Evolutionary conservation across 2,329 filamentous ascomycete species (phyloP), one percentile per base, ranked within the genome.

Genomic region (Epichloe aotearoae): DNA sequence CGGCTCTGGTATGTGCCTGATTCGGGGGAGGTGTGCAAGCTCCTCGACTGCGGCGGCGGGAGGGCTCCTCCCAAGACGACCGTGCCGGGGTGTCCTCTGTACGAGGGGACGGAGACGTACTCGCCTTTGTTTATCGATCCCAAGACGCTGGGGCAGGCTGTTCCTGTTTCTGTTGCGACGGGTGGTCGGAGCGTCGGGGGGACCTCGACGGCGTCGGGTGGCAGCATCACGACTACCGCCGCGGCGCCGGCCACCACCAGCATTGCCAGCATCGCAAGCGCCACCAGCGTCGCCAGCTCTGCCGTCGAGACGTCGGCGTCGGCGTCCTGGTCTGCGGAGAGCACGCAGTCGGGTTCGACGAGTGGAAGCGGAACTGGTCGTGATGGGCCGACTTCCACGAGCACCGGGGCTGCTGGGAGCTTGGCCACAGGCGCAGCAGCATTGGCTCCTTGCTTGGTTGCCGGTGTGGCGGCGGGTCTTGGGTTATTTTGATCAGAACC

Each of bases 41-140:
- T 78, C 54, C 72, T 81, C 57, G 82, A 85, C 73, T 85, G 82
- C 65, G 82, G 82, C 52, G 82, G 82, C 56, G 82, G 81, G 50
- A 73, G 76, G 44, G 82, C 80, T 8, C 79, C 76, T 26, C 23
- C 79, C 53, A 84, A 80, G 69, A 79, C 75, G 15, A 75, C 72
- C 26, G 75, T 80, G 20, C 82, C 82, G 1, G 82, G 81, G 2
- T 86, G 82, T 59, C 59, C 64, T 2, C 59, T 51, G 4, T 83
- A 83, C 68, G 58, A 61, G 2, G 80, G 79, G 55, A 79, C 77
- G 26, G 74, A 67, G 15, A 74, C 72, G 12, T 77, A 79, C 63
- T 69, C 69, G 51, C 75, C 77, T 8, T 67, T 62, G 43, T 82
- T 68, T 64, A 64, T 80, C 46, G 58, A 69, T 46, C 55, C 59